Percentiles rank a stretch among this genome's conserved stretches.
These are phyloP conservation scores for Volvox carteri DNA, from an alignment of 163 green algal genomes.

Conservation along the genomic window DNA sequence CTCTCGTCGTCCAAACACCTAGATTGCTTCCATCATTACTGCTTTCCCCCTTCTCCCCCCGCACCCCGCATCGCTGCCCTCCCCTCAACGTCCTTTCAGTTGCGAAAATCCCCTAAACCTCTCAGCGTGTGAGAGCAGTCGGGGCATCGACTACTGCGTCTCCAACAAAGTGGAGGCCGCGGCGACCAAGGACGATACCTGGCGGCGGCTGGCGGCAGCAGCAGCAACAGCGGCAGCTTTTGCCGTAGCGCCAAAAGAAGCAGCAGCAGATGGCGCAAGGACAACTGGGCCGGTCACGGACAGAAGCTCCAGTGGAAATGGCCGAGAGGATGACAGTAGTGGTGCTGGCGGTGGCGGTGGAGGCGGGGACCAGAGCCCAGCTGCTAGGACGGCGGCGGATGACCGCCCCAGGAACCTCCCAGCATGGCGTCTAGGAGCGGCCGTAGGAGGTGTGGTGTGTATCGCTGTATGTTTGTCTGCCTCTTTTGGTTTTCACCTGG, in stretches of 20 bases:
- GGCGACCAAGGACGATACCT: not conserved
- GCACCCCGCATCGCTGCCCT: not conserved
- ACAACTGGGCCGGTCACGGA: too few relatives aligned
- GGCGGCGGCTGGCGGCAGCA: not conserved
- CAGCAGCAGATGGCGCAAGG: not conserved
- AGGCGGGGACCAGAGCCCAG: not conserved
- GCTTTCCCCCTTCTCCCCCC: not conserved
- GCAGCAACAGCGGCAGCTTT: not conserved
- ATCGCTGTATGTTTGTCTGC: not conserved
- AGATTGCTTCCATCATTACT: too few relatives aligned
- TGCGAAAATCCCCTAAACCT: not conserved
- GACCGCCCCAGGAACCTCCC: too few relatives aligned
- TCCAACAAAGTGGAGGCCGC: not conserved
- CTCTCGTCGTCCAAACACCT: too few relatives aligned
- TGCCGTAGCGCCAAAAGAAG: not conserved
- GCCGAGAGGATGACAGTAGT: too few relatives aligned
- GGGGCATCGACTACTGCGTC: not conserved
- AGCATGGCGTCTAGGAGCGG: not conserved
- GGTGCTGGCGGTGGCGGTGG: too few relatives aligned
- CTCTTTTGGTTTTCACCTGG: too few relatives aligned
- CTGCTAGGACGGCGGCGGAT: too few relatives aligned
- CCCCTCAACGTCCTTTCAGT: not conserved
- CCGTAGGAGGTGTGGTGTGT: slow-evolving; percentile 4
- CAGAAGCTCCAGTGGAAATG: too few relatives aligned
- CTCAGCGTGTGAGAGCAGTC: not conserved